Base-by-base conservation (phyloP, 169 alveolate species). In the Plasmodium billcollinsi region DNA sequence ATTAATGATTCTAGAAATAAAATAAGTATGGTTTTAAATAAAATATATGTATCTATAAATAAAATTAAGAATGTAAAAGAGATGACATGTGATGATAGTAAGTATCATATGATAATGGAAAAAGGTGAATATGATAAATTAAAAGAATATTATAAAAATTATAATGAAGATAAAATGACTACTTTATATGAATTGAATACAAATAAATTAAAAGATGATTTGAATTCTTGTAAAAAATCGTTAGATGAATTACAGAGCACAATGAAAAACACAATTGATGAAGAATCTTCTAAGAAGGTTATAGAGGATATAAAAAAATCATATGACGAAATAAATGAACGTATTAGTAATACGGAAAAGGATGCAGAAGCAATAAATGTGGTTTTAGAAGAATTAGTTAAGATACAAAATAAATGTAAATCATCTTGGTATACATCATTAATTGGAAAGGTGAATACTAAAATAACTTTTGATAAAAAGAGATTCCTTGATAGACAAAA, bases 371-470 rank as follows among this genome's bases (percentile, higher is more conserved):
- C 26, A 54, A 54, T 54, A 52, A 21, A 24, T 26, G 26, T 7
- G 54, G 21, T 14, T 49, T 61, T 50, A 20, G 63, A 73, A 18
- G 63, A 54, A 39, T 54, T 73, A 29, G 33, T 73, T 52, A 18
- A 12, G 24, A 39, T 0, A 54, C 70, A 67, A 26, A 73, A 18
- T 20, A 2, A 58, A 73, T 54, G 85, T 73, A 52, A 49, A 61
- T 47, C n/a, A 43, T 73, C 52, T 12, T 73, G 26, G 61, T 73
- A 73, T 52, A 67, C 43, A 52, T 49, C 85, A 45, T n/a, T 73
- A 54, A 52, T 43, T 54, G 85, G 71, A 14, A 54, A 54, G 24
- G n/a, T 73, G 12, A 73, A 54, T 54, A 15, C 70, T 18, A 15
- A 73, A 73, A 54, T n/a, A 2, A 54, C 71, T 9, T 52, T 18